phyloP scores from a whole-genome alignment of 2,329 filamentous ascomycete genomes.

The Curvularia verruculosa region DNA sequence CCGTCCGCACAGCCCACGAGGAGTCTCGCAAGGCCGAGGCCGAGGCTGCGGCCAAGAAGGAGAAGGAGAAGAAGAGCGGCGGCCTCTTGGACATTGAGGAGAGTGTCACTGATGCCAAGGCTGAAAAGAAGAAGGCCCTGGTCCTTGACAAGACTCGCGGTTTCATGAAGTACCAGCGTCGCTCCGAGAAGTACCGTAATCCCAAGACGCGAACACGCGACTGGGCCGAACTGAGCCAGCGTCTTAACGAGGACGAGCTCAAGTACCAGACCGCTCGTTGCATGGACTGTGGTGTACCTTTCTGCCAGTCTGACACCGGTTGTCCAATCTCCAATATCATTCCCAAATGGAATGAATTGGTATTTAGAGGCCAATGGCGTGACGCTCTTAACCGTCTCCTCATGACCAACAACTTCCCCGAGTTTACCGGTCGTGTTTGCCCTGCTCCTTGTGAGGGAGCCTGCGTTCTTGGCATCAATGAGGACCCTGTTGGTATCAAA shows the following conservation, averaged over 20 bases:
- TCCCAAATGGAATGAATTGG: slow-evolving; percentile 91
- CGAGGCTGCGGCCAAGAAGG: slow-evolving; percentile 63
- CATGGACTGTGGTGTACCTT: slow-evolving; percentile 98
- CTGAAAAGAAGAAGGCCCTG: slow-evolving; percentile 88
- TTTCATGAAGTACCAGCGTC: slow-evolving; percentile 96
- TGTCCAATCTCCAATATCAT: slow-evolving; percentile 98
- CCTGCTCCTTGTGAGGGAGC: slow-evolving; percentile 96
- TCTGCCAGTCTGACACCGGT: slow-evolving; percentile 95
- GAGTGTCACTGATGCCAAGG: slow-evolving; percentile 80
- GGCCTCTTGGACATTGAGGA: slow-evolving; percentile 84
- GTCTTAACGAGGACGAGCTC: slow-evolving; percentile 90
- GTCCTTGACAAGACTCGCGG: slow-evolving; percentile 97
- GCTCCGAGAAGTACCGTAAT: slow-evolving; percentile 89
- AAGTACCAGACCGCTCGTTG: slow-evolving; percentile 96
- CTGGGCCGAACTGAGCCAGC: slow-evolving; percentile 88
- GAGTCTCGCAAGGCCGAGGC: slow-evolving; percentile 61
- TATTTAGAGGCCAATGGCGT: slow-evolving; percentile 72
- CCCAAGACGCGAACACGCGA: slow-evolving; percentile 85
- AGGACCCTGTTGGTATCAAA: slow-evolving; percentile 97
- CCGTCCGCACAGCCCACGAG: slow-evolving; percentile 60
- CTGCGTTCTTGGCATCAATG: slow-evolving; percentile 94
- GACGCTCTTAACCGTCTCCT: slow-evolving; percentile 89
- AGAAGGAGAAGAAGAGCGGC: slow-evolving; percentile 72
- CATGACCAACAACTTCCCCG: slow-evolving; percentile 98
- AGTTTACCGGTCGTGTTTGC: slow-evolving; percentile 96